Percentiles rank a stretch among this genome's conserved stretches.
Conservation (phyloP, 805 yeast genomes). For the Pichia paraexigua region DNA sequence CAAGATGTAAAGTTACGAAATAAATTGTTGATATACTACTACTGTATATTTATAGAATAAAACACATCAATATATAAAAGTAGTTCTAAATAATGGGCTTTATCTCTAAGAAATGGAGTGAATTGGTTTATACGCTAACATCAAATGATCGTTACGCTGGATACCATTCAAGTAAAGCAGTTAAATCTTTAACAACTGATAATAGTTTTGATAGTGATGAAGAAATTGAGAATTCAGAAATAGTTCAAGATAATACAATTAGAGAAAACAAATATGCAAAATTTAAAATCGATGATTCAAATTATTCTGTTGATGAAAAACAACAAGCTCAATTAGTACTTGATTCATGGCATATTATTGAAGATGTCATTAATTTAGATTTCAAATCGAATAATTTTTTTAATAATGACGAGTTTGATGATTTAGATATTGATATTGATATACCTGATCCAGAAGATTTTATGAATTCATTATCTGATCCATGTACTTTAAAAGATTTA, state of each 20-base stretch:
- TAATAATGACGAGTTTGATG: slow-evolving; percentile 37
- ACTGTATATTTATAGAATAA: too few relatives aligned
- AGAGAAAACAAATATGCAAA: neutral
- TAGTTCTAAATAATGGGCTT: slow-evolving; percentile 6
- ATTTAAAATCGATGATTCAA: neutral
- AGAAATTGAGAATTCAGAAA: neutral
- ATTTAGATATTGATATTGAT: slow-evolving; percentile 38
- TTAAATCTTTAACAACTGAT: slow-evolving; percentile 14
- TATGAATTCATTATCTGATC: slow-evolving; percentile 23
- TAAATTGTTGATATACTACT: too few relatives aligned
- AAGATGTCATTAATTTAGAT: slow-evolving; percentile 59
- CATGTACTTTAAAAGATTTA: slow-evolving; percentile 69
- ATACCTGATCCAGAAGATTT: slow-evolving; percentile 68
- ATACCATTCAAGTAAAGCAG: slow-evolving; percentile 31
- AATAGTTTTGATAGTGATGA: slow-evolving; percentile 13
- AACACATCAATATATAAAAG: too few relatives aligned
- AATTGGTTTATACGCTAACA: slow-evolving; percentile 53
- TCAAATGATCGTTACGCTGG: slow-evolving; percentile 68
- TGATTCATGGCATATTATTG: slow-evolving; percentile 35
- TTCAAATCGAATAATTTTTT: neutral
- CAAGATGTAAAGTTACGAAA: too few relatives aligned
- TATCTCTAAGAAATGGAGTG: slow-evolving; percentile 38
- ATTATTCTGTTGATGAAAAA: slow-evolving; percentile 5
- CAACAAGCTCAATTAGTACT: slow-evolving; percentile 9
- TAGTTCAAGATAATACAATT: neutral